phyloP scores from a whole-genome alignment of 2,329 filamentous ascomycete genomes.

The Diaporthe nobilis region DNA sequence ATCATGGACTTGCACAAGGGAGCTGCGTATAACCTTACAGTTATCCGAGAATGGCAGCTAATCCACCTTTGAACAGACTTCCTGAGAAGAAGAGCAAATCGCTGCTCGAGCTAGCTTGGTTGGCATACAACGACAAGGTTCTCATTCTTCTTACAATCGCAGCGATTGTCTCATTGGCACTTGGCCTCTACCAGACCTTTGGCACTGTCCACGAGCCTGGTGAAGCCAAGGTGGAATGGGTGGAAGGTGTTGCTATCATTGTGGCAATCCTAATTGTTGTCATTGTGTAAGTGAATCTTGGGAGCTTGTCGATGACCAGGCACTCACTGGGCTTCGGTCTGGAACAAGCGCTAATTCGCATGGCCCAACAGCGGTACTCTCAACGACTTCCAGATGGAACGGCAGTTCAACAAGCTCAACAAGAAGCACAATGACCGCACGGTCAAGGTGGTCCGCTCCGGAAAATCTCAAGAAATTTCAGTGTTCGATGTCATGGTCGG shows the following conservation, averaged over 20 bases:
- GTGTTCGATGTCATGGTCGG: slow-evolving; percentile 78
- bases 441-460: slow-evolving; percentile 71
- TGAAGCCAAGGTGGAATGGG: slow-evolving; percentile 70
- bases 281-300: slow-evolving; percentile 55
- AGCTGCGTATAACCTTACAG: background rate
- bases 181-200: slow-evolving; percentile 78
- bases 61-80: slow-evolving; percentile 53
- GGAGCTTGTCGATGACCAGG: background rate
- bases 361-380: slow-evolving; percentile 59
- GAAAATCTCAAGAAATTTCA: slow-evolving; percentile 73
- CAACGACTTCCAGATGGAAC: slow-evolving; percentile 79
- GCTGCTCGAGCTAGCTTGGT: slow-evolving; percentile 74
- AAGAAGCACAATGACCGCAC: slow-evolving; percentile 73
- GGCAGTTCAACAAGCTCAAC: slow-evolving; percentile 75
- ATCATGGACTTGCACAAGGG: background rate
- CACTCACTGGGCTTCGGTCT: background rate
- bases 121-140: slow-evolving; percentile 78
- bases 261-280: slow-evolving; percentile 77
- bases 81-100: slow-evolving; percentile 75
- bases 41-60: background rate
- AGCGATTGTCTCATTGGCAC: slow-evolving; percentile 74
- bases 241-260: slow-evolving; percentile 77
- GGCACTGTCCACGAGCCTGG: slow-evolving; percentile 59
- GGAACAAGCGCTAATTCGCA: background rate
- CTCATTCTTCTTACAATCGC: slow-evolving; percentile 76